These are phyloP conservation scores for Sphenostylis stenocarpa DNA, from an alignment of 306 rosid genomes.

Conservation along the genomic window DNA sequence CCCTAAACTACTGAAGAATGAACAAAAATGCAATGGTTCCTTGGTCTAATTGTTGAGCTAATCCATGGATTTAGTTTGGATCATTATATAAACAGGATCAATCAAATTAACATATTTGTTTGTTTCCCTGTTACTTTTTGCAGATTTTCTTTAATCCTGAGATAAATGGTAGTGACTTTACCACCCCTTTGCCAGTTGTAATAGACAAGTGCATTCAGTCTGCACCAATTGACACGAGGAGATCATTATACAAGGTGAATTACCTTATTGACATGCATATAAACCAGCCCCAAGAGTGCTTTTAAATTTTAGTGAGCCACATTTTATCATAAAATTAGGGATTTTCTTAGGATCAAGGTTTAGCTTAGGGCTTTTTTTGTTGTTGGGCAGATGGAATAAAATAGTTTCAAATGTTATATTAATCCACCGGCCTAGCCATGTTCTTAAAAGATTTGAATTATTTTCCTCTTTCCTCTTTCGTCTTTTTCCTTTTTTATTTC, in stretches of 20 bases:
- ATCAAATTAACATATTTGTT: not conserved
- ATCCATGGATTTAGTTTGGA: constrained; percentile 1
- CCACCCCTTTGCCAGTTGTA: constrained; percentile 84
- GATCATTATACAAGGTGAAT: constrained; percentile 91
- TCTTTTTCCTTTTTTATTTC: constrained; percentile 33
- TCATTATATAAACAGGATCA: constrained; percentile 3
- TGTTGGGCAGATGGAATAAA: constrained; percentile 15
- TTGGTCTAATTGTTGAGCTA: constrained; percentile 15
- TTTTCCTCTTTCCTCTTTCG: constrained; percentile 4
- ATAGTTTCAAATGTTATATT: not conserved
- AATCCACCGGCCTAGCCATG: not conserved
- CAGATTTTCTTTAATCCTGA: constrained; percentile 99
- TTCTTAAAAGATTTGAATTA: not conserved
- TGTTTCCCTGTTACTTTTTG: constrained; percentile 24
- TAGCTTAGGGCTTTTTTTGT: constrained; percentile 4
- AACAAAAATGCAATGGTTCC: constrained; percentile 22
- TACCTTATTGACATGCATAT: constrained; percentile 7
- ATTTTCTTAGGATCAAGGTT: constrained; percentile 8
- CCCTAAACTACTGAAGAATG: constrained; percentile 13
- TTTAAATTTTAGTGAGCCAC: not conserved
- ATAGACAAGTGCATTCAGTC: constrained; percentile 99
- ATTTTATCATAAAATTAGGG: not conserved
- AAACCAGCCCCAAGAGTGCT: constrained; percentile 11
- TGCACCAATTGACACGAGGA: constrained; percentile 96
- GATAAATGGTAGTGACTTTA: constrained; percentile 77